Evolutionary conservation across 345 rosid genomes (phyloP), one percentile per base, ranked within the genome.

Genomic region (Corchorus capsularis): DNA sequence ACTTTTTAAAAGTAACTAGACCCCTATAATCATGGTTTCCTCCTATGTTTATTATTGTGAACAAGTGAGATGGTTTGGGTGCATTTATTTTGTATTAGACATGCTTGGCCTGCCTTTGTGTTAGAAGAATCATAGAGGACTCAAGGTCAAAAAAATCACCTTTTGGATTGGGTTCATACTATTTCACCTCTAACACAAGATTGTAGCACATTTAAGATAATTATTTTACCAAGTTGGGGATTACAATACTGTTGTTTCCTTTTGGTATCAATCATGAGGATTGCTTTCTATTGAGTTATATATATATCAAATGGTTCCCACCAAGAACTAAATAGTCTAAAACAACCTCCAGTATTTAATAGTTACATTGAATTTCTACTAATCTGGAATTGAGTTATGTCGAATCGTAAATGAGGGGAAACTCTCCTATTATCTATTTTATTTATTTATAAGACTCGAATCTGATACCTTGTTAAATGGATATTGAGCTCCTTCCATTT

Each of bases 21-120:
- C 75, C 66, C 57, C 54, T 70, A 61, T 60, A 63, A 83, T 81
- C 83, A 86, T 86, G 83, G 77, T 78, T 61, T 61, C 64, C 61
- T 73, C 56, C 65, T 32, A 75, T 78, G 65, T n/a, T 52, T 65
- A 69, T 70, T 66, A 83, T 73, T 66, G 49, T 81, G 79, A 63
- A 63, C 79, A 65, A 43, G 65, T 71, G 59, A 73, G 43, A 56
- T 49, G 10, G 63, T 27, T 76, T 34, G 19, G 20, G 68, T 47
- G 34, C 47, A 37, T 66, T 78, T n/a, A 55, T 73, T 3, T 68
- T 68, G 62, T 55, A 68, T 53, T n/a, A 47, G 54, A 73, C 82
- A 83, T 81, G 85, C 80, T 66, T 74, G 77, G 80, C 80, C 61
- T 82, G 84, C 75, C 74, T 78, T 79, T 62, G 49, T 75, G 73